Base-by-base conservation (phyloP, 176 grass and related monocot species). In the Aegilops tauschii region DNA sequence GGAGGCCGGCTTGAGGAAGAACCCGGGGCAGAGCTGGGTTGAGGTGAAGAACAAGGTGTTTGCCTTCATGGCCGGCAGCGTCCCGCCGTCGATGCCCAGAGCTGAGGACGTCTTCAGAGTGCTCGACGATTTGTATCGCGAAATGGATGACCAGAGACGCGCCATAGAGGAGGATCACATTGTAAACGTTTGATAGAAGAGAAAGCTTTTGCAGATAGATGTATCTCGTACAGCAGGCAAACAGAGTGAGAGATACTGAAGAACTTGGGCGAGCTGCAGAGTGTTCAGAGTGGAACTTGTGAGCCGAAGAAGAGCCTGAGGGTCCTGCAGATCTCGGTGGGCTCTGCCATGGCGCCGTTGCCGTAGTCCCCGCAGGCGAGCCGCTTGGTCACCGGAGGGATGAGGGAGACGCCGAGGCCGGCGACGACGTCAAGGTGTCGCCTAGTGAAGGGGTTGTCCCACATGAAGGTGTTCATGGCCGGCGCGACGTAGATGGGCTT, bases 401-500 rank as follows among this genome's bases (percentile, higher is more conserved):
- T 89, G 37, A 92, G 36, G 61, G 83, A 65, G 35, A 95, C 72
- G 34, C 93, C 90, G n/a, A 98, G 88, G 36, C 87, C 78, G 34
- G 65, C 44, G 49, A 91, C 34, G 56, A 23, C 62, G 82, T 78
- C 83, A 27, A 98, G 74, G 76, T 98, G 96, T 23, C 79, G 84
- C 59, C 82, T 76, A 6, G 93, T 95, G 86, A 98, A 92, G 84
- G 93, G 86, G 49, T 90, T 98, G 69, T 87, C 82, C 93, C 91
- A 93, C 95, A 92, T 95, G 84, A 94, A 92, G 65, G 90, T 92
- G 86, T 95, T 94, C 96, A 95, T 95, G 23, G 93, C 93, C 21
- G 91, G 91, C 67, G 91, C 91, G 67, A 91, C 88, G 81, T 84
- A 95, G 63, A 90, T 79, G 58, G 96, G 93, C 88, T 95, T 98